Evolutionary conservation across 2,329 filamentous ascomycete species (phyloP), one percentile per base, ranked within the genome.

Genomic region (Emydomyces testavorans): DNA sequence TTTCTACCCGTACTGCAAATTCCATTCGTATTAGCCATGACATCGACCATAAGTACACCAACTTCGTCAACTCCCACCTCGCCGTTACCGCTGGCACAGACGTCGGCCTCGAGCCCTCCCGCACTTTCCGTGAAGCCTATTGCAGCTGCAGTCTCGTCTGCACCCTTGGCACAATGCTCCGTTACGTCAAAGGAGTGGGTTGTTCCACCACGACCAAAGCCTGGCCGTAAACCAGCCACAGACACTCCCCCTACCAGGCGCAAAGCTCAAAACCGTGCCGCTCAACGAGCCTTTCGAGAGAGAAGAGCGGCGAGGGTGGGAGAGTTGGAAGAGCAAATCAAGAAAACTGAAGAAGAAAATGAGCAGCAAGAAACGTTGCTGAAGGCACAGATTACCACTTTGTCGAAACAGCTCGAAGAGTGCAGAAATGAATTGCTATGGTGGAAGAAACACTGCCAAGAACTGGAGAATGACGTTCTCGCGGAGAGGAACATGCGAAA

Each of bases 261-360:
- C 58, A 98, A 98, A 71, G 92, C 92, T 7, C 89, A 95, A 62
- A 95, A 95, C 57, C 79, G 89, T 56, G 89, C 89, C 13, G 89
- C 89, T 6, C 89, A 95, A 67, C 79, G 89, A 50, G 89, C 89
- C 4, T 95, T 95, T 75, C 80, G 89, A 46, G 89, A 95, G 65
- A 83, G 89, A 54, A 94, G 94, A 69, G 89, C 70, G 80, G 92
- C 55, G 93, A 95, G 71, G 32, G 85, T 95, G 5, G 82, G 83
- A 32, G 89, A 77, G 54, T 66, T 79, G 38, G 70, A 76, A 52
- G 70, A 77, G 43, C 65, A 72, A 45, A 65, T 72, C 35, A 72
- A 70, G 53, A 60, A 68, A 43, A 67, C 71, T 26, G 69, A 73
- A 55, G 68, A 71, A 31, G 65, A 69, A 36, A 62, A 71, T 54